A percentile compares a stretch with the other conserved stretches of the same genome.
These are phyloP conservation scores for Aspergillus sp. DNA, from an alignment of 2,329 filamentous ascomycete genomes.

Conservation along the genomic window DNA sequence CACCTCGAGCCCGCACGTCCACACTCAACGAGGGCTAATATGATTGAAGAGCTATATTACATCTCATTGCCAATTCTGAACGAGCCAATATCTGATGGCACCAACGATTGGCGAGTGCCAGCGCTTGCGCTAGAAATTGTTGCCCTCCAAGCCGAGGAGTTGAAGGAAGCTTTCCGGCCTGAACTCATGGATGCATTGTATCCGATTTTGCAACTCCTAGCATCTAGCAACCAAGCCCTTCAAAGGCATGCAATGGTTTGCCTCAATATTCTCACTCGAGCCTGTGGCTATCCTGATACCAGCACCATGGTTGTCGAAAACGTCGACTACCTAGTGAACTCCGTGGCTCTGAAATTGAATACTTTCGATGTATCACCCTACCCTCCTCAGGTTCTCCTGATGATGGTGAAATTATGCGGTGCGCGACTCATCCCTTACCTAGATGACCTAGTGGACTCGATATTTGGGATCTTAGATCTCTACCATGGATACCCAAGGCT, in stretches of 20 bases:
- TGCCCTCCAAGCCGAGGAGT: conserved; percentile 69
- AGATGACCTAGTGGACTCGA: conserved; percentile 85
- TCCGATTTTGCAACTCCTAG: conserved; percentile 84
- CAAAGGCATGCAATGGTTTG: conserved; percentile 80
- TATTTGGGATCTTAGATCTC: conserved; percentile 90
- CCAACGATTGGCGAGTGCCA: conserved; percentile 68
- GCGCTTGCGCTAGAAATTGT: conserved; percentile 79
- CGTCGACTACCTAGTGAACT: conserved; percentile 94
- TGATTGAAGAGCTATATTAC: conserved; percentile 48
- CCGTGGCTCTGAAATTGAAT: conserved; percentile 83
- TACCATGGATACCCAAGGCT: conserved; percentile 90
- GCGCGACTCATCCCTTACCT: conserved; percentile 79
- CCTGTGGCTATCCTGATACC: conserved; percentile 73
- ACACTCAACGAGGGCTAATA: conserved; percentile 27
- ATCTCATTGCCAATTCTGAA: conserved; percentile 42
- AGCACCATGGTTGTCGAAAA: conserved; percentile 83
- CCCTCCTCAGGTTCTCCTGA: conserved; percentile 82
- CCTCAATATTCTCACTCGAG: conserved; percentile 73
- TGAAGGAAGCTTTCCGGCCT: conserved; percentile 68
- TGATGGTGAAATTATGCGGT: conserved; percentile 91
- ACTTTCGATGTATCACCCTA: conserved; percentile 90
- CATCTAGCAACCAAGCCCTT: conserved; percentile 65
- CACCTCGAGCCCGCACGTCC: conserved; percentile 31
- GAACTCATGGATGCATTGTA: conserved; percentile 92
- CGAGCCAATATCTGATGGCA: conserved; percentile 37